phyloP scores from a whole-genome alignment of 495 filamentous ascomycete genomes.

The Usnea hakonensis region DNA sequence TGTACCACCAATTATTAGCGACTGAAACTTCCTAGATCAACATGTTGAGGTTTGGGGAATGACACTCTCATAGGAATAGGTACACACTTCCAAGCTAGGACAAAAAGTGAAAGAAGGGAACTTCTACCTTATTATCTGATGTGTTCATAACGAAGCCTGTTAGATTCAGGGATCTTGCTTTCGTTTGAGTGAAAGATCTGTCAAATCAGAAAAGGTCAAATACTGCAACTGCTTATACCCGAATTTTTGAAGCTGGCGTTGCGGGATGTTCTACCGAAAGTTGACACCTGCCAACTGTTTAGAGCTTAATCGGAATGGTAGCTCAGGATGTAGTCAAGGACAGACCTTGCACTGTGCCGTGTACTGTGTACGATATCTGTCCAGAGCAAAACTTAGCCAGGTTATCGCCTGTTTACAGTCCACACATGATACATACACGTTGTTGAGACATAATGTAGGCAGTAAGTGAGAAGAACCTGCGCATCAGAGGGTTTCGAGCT shows the following conservation, averaged over 20 bases:
- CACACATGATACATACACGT: constrained; percentile 1
- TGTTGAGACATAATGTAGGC: constrained; percentile 15
- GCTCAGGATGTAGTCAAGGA: background rate
- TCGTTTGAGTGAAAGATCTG: constrained; percentile 64
- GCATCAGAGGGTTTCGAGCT: background rate
- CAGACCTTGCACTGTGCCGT: constrained; percentile 47
- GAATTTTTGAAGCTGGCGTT: background rate
- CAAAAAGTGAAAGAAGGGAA: background rate
- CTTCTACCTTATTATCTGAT: constrained; percentile 55
- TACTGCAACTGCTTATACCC: background rate
- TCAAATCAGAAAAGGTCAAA: constrained; percentile 17
- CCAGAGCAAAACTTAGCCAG: background rate
- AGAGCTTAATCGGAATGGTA: background rate
- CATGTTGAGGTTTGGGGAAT: background rate
- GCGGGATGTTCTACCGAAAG: constrained; percentile 49
- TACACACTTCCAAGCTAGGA: background rate
- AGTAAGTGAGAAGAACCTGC: constrained; percentile 7
- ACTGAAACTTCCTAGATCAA: background rate
- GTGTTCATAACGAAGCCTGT: constrained; percentile 80
- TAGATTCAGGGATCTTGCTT: constrained; percentile 54
- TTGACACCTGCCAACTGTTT: constrained; percentile 49
- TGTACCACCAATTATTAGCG: constrained; percentile 26
- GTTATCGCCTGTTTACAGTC: background rate
- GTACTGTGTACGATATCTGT: constrained; percentile 46
- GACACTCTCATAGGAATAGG: background rate